Base-by-base conservation (phyloP, 495 filamentous ascomycete genomes). In the Pyronema omphalodes region DNA sequence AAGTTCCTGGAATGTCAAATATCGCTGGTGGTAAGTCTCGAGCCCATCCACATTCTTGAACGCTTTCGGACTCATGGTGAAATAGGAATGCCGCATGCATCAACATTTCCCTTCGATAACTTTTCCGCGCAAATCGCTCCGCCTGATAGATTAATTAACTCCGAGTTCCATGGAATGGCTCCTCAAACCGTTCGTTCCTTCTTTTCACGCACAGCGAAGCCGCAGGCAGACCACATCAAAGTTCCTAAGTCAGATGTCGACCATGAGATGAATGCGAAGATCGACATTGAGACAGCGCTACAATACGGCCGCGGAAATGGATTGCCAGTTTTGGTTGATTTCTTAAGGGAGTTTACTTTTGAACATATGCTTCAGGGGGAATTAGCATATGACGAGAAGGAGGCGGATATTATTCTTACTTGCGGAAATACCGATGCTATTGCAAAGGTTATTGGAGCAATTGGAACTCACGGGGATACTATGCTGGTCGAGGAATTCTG, bases 91-190 rank as follows among this genome's bases (percentile, higher is more conserved):
- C 88, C 88, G 17, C 82, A 87, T 66, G 67, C 77, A 11, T 75
- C 74, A 35, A 85, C 85, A 68, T 94, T 95, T 63, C 88, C 88
- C 12, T 94, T 83, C 66, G 87, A 94, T 54, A 93, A 86, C 0
- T 77, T 94, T 29, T 85, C 89, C 66, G 83, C 86, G n/a, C 76
- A 80, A 54, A 74, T 77, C 51, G 85, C 86, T 9, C 75, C 74
- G 23, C 78, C 87, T 8, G 68, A 80, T 15, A 77, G 88, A 60
- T 88, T 81, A 69, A 73, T 56, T 3, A 0, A 77, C 79, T 33
- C 75, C 76, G 11, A 78, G 35, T 23, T 52, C 60, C 34, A 80
- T 58, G 67, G 73, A 45, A 73, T 76, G 29, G 67, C 71, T 8
- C 47, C 29, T 9, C 11, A 12, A 1, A 50, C 12, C 7, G 47